Evolutionary conservation across 2,329 filamentous ascomycete genomes (phyloP), one percentile per base, ranked within the genome.

Genomic region (Mycocentrospora acerina): DNA sequence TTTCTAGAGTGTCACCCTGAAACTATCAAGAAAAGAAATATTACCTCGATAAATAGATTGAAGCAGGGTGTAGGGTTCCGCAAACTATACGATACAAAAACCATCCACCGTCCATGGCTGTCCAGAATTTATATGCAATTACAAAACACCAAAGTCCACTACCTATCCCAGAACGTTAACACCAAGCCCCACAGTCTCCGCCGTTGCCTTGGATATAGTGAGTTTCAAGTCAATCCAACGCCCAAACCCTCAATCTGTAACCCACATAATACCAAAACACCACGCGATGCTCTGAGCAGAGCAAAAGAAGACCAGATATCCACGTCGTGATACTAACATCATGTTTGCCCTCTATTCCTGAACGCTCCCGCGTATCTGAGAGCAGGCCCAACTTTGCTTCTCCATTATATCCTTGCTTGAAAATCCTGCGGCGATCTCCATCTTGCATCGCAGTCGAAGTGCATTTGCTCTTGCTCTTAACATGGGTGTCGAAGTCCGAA

Each of bases 381-480:
- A 36, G 32, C 59, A 62, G 10, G 57, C 51, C 44, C 55, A 52
- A 14, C 51, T 60, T 36, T 53, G 38, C 40, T 50, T 46, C 13
- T 42, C 44, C 4, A 32, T 14, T n/a, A 15, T 14, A 7, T 27
- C 29, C 26, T 38, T 44, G 24, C 42, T 44, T 29, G 50, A 55
- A 2, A 55, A 24, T 10, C 57, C 51, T 4, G 51, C 32, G 7
- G 46, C 44, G 18, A 36, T 51, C 36, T 62, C 59, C 22, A 58
- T 35, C 24, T 42, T 50, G 46, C 59, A 62, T 24, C 60, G 51
- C 12, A 61, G 17, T 12, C 54, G 50, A 16, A 60, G 51, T 11
- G 64, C 61, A 28, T 65, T 64, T 35, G 51, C 48, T 32, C 60
- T 53, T 2, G 62, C 60, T 29, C 44, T 53, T 38, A 56, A 42